These are phyloP conservation scores for Tetrapisispora arboricola DNA, from an alignment of 805 yeast genomes.

Conservation along the genomic window DNA sequence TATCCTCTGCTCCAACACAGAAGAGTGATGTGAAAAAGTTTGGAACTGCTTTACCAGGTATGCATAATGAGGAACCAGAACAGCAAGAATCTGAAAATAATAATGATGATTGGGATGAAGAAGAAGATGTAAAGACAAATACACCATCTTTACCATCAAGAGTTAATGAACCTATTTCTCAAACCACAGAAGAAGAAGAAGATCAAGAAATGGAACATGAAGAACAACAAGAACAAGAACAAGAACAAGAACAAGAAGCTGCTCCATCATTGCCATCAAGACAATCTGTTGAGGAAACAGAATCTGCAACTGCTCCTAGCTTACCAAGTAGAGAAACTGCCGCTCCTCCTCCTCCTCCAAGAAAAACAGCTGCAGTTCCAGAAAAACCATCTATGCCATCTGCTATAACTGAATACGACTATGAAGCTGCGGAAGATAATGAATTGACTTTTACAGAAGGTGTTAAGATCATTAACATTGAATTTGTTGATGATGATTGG, in stretches of 20 bases:
- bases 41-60: conserved; percentile 29
- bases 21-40: conserved; percentile 14
- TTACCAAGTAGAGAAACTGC: conserved; percentile 18
- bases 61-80: conserved; percentile 19
- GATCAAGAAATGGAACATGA: conserved; percentile 15
- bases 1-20: conserved; percentile 8
- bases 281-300: conserved; percentile 6
- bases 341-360: conserved; percentile 27
- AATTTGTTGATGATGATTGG: conserved; percentile 92
- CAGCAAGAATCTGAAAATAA: conserved; percentile 17
- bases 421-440: conserved; percentile 87
- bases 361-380: conserved; percentile 13
- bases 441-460: conserved; percentile 81
- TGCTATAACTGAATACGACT: conserved; percentile 80
- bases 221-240: conserved; percentile 12
- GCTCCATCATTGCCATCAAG: conserved; percentile 12
- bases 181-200: conserved; percentile 4
- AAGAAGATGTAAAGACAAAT: conserved; percentile 10
- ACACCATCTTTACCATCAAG: conserved; percentile 13
- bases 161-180: conserved; percentile 6
- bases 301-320: conserved; percentile 16
- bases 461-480: conserved; percentile 70
- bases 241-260: conserved; percentile 18
- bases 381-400: conserved; percentile 19
- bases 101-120: conserved; percentile 20